A percentile compares a stretch with the other conserved stretches of the same genome.
phyloP scores from a whole-genome alignment of 108 stramenopile genomes.

The Nitzschia sp. region DNA sequence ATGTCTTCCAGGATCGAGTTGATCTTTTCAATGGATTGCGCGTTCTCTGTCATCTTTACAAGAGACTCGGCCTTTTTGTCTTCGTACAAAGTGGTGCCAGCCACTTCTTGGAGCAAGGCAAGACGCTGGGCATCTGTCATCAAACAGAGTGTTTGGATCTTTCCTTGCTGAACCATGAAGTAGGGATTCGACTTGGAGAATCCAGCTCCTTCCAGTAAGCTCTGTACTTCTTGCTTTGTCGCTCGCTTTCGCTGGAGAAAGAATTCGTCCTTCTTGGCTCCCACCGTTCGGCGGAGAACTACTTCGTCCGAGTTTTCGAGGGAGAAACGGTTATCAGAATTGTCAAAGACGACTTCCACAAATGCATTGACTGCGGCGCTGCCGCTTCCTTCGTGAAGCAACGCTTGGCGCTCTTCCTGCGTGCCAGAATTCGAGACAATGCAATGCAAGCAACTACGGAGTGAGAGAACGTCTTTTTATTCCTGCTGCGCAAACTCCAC shows the following conservation, averaged over 20 bases:
- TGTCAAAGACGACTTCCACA: constrained; percentile 99
- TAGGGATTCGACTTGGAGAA: constrained; percentile 98
- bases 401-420: constrained; percentile 87
- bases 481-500: neutral
- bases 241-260: constrained; percentile 95
- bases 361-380: constrained; percentile 91
- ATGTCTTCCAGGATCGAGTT: constrained; percentile 85
- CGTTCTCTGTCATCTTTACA: constrained; percentile 93
- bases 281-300: constrained; percentile 94
- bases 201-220: constrained; percentile 95
- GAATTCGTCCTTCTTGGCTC: constrained; percentile 99
- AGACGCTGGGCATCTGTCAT: constrained; percentile 95
- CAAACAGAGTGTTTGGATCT: constrained; percentile 93
- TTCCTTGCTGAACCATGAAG: constrained; percentile 99
- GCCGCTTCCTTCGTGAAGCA: constrained; percentile 93
- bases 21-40: constrained; percentile 85
- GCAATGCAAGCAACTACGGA: neutral
- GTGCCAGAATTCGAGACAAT: too few species aligned
- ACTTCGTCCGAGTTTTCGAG: constrained; percentile 95
- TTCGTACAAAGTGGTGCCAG: constrained; percentile 97
- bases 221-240: constrained; percentile 91
- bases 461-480: neutral
- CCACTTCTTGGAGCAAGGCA: constrained; percentile 93
- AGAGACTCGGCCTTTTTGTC: constrained; percentile 93
- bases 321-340: constrained; percentile 91